Conservation (phyloP, 2,329 filamentous ascomycete genomes). For the Canariomyces notabilis region DNA sequence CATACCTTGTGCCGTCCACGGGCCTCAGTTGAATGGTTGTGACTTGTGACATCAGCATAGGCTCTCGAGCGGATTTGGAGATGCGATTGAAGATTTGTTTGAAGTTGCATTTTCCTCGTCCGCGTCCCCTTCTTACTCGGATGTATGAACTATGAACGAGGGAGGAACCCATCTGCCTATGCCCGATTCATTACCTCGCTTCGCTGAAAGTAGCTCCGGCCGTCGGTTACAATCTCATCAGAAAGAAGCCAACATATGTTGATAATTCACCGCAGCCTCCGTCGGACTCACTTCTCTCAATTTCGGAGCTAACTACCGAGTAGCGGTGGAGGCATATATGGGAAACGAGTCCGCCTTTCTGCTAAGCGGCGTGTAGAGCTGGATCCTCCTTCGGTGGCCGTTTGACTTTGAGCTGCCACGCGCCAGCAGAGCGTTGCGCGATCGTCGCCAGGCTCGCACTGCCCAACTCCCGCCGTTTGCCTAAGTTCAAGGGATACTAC, state of each 20-base stretch:
- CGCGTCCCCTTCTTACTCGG: background rate
- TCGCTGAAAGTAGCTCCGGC: no score
- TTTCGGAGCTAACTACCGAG: no score
- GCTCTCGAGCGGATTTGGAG: background rate
- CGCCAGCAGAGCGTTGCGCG: background rate
- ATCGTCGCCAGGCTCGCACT: background rate
- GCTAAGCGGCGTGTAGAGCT: background rate
- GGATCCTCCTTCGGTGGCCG: background rate
- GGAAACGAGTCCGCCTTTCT: no score
- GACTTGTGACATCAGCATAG: background rate
- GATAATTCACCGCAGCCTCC: no score
- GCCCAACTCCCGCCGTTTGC: no score
- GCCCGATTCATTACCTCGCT: no score
- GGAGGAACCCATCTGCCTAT: background rate
- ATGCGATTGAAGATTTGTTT: background rate
- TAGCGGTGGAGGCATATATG: no score
- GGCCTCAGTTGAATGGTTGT: constrained; percentile 1
- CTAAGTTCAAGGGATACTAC: no score
- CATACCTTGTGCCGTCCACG: no score
- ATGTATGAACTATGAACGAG: background rate
- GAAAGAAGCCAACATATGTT: no score
- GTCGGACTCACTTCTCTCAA: no score
- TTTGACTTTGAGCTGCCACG: background rate
- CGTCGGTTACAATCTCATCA: no score
- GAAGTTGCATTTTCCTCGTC: background rate